A percentile compares a stretch with the other conserved stretches of the same genome.
Evolutionary conservation across 768 basidiomycete genomes (phyloP).

Genomic region (Boletales sp.): DNA sequence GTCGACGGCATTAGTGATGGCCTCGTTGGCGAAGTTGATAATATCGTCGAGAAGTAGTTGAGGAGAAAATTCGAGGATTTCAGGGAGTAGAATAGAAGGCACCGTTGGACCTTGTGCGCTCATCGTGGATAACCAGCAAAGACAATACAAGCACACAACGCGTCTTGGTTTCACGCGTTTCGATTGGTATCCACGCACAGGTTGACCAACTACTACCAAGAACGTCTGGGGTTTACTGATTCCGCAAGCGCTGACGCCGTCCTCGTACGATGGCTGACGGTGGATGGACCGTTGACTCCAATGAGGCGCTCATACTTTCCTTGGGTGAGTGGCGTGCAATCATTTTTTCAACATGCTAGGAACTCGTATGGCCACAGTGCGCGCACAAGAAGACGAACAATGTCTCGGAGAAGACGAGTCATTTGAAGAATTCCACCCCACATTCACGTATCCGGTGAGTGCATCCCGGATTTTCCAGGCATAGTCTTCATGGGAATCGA

Average conservation of each 20-base stretch:
- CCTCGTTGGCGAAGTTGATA: constrained; percentile 77
- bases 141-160: constrained; percentile 28
- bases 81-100: constrained; percentile 23
- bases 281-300: constrained; percentile 80
- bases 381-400: constrained; percentile 64
- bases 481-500: constrained; percentile 2
- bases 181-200: no score
- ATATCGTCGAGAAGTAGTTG: constrained; percentile 85
- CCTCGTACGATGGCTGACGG: constrained; percentile 16
- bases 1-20: constrained; percentile 73
- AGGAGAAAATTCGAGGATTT: constrained; percentile 81
- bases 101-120: constrained; percentile 26
- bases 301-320: constrained; percentile 70
- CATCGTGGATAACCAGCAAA: constrained; percentile 17
- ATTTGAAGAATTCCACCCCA: constrained; percentile 72
- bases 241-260: no score
- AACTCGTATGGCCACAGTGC: constrained; percentile 43
- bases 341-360: not conserved
- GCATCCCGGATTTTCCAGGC: not conserved
- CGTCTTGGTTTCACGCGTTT: constrained; percentile 7
- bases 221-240: no score
- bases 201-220: no score
- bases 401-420: constrained; percentile 52
- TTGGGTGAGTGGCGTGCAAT: constrained; percentile 47
- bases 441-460: constrained; percentile 90